Conservation (phyloP, 495 filamentous ascomycete genomes). For the Parachaetomium inaequale region DNA sequence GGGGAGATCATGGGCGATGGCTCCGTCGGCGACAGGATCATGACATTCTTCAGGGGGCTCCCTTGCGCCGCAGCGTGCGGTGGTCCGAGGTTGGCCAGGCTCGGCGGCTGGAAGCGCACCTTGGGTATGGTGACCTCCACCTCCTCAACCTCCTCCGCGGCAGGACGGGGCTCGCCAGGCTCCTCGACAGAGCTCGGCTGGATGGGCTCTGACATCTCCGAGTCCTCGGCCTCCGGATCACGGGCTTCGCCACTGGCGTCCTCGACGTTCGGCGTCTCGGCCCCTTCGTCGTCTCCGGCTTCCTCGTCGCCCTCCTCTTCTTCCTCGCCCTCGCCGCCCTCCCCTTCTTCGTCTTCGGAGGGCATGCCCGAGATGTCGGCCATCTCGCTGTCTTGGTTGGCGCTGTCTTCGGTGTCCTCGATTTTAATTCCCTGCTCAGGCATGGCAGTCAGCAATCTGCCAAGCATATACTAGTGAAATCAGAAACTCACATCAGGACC, state of each 20-base stretch:
- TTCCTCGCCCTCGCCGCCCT: conserved; percentile 39
- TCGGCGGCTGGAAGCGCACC: conserved; percentile 24
- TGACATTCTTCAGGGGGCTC: conserved; percentile 47
- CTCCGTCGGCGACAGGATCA: conserved; percentile 37
- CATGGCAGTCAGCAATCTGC: conserved; percentile 23
- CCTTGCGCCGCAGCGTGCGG: conserved; percentile 28
- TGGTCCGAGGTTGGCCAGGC: conserved; percentile 14
- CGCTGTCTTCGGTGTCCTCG: conserved; percentile 41
- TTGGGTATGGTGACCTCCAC: conserved; percentile 27
- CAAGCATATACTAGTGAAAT: not conserved
- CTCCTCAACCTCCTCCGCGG: conserved; percentile 22
- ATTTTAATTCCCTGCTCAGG: conserved; percentile 31
- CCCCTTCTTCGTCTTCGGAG: conserved; percentile 55
- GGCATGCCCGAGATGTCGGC: conserved; percentile 55
- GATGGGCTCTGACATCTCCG: conserved; percentile 24
- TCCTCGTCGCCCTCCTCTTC: conserved; percentile 43
- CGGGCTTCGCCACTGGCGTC: conserved; percentile 23
- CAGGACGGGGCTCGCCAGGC: conserved; percentile 22
- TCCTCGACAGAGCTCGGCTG: conserved; percentile 28
- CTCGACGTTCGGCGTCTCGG: conserved; percentile 31
- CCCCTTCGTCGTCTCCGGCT: conserved; percentile 35
- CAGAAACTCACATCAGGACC: conserved; percentile 27
- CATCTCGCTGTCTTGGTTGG: conserved; percentile 46
- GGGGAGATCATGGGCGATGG: conserved; percentile 24
- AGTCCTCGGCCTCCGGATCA: conserved; percentile 30